These are phyloP conservation scores for Roridomyces roridus DNA, from an alignment of 768 basidiomycete genomes.

Conservation along the genomic window DNA sequence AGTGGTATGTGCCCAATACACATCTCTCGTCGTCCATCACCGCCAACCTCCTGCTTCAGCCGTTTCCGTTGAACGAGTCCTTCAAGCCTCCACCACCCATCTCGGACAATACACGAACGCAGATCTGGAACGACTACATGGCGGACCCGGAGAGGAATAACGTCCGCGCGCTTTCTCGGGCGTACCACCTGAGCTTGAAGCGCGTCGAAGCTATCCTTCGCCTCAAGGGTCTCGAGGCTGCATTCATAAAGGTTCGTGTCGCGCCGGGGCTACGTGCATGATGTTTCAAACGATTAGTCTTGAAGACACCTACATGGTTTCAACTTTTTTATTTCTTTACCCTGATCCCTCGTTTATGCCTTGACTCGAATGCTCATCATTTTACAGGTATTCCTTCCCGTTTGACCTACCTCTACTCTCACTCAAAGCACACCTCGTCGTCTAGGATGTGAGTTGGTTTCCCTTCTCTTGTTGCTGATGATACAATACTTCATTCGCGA, in stretches of 20 bases:
- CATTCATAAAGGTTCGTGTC: slow-evolving; percentile 78
- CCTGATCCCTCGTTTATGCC: slow-evolving; percentile 57
- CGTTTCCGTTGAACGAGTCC: slow-evolving; percentile 83
- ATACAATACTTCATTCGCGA: slow-evolving; percentile 74
- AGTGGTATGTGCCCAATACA: slow-evolving; percentile 41
- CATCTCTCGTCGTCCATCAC: slow-evolving; percentile 28
- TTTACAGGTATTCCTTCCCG: slow-evolving; percentile 28
- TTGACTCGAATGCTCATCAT: background rate
- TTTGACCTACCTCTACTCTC: background rate
- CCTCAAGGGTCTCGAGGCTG: slow-evolving; percentile 74
- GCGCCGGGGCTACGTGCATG: slow-evolving; percentile 38
- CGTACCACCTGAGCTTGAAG: slow-evolving; percentile 72
- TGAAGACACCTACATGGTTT: slow-evolving; percentile 85
- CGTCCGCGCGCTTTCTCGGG: slow-evolving; percentile 64
- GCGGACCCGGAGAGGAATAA: slow-evolving; percentile 60
- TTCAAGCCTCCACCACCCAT: slow-evolving; percentile 84
- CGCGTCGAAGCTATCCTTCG: slow-evolving; percentile 85
- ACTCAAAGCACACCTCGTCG: slow-evolving; percentile 19
- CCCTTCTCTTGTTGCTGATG: slow-evolving; percentile 44
- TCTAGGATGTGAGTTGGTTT: slow-evolving; percentile 46
- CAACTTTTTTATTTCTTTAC: slow-evolving; percentile 39
- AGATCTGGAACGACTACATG: slow-evolving; percentile 70
- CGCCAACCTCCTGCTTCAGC: slow-evolving; percentile 48
- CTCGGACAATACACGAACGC: slow-evolving; percentile 61
- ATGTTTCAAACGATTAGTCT: slow-evolving; percentile 86